Base-by-base conservation (phyloP, 768 basidiomycete genomes). In the Podaxis sp. region DNA sequence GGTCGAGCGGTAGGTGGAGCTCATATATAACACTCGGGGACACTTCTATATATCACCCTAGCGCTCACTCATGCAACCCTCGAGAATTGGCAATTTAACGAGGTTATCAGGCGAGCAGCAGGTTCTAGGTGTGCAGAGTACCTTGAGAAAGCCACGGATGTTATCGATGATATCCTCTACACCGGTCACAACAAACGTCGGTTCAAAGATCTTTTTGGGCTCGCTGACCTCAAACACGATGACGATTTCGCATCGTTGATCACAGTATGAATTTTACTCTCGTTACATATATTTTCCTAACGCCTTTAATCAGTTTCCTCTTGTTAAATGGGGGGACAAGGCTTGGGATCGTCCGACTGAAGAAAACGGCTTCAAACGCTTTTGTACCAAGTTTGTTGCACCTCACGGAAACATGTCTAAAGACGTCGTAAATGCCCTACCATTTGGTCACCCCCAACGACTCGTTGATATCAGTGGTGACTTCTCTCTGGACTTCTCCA, bases 1-100 rank as follows among this genome's bases (percentile, higher is more conserved):
- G 17, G 2, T 46, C 44, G n/a, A 46, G 44, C n/a, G 44, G 44
- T 46, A 46, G 44, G 44, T 46, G 44, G 7, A 7, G 15, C n/a
- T 46, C n/a, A 22, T 28, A 24, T 24, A 50, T 10, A 24, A 8
- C 13, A 28, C 49, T 24, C 20, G 12, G 26, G 10, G 26, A 26
- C 49, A 50, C 49, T 24, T 50, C 26, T 28, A 50, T 28, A 24
- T 50, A 24, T 95, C 93, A 26, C 88, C 91, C 1, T 30, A 93
- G 91, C 78, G 28, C 95, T 97, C 4, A 96, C 93, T 0, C 93
- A 95, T 68, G 95, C 95, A 2, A 72, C 84, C 5, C 75, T 95
- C 36, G 77, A 85, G 65, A 91, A 90, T 68, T 94, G 93, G 87
- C 85, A 96, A 73, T 97, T 95, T 74, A 88, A 87, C 81, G 91